Percentiles rank a stretch among this genome's conserved stretches.
phyloP scores from a whole-genome alignment of 305 asterid species.

The Petunia hybrid region DNA sequence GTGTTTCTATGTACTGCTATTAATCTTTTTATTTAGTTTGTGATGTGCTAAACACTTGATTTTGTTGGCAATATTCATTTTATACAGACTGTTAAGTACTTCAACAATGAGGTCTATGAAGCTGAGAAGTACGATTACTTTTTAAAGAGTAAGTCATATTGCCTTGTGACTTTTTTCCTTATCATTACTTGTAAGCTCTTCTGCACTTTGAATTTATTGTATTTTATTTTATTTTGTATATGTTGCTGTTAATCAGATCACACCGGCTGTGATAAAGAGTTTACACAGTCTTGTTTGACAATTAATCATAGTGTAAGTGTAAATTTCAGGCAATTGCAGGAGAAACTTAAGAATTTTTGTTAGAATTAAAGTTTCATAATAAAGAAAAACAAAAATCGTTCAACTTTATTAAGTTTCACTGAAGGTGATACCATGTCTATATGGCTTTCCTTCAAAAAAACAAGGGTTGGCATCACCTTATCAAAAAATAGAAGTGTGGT shows the following conservation, averaged over 20 bases:
- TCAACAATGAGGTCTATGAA: constrained; percentile 89
- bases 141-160: constrained; percentile 74
- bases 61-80: constrained; percentile 23
- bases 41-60: constrained; percentile 25
- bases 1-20: constrained; percentile 10
- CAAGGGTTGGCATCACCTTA: constrained; percentile 1
- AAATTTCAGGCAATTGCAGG: neutral
- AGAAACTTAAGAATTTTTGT: neutral
- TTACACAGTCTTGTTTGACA: neutral
- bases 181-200: constrained; percentile 22
- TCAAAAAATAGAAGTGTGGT: constrained; percentile 7
- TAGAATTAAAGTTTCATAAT: neutral
- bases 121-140: constrained; percentile 89
- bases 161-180: constrained; percentile 27
- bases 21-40: constrained; percentile 37
- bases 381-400: constrained; percentile 17
- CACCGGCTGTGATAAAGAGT: neutral
- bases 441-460: constrained; percentile 17
- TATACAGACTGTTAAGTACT: constrained; percentile 95
- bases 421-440: neutral
- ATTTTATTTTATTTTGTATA: constrained; percentile 1
- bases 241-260: constrained; percentile 1
- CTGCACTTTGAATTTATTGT: neutral
- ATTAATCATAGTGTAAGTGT: neutral
- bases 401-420: neutral